Conservation (phyloP, 495 filamentous ascomycete genomes). For the Penicillium crystallinum region DNA sequence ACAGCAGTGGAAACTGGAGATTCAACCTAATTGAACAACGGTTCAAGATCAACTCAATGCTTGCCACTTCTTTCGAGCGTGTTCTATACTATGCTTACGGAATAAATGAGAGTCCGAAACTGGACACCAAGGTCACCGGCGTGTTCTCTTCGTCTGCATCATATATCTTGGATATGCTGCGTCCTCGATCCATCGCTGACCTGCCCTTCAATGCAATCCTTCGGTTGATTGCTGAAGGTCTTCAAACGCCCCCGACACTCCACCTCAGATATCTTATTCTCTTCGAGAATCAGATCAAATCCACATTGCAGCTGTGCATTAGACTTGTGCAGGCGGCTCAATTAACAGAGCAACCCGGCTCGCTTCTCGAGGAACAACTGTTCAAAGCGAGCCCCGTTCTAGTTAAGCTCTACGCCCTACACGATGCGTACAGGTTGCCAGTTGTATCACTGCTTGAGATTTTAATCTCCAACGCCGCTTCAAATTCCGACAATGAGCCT, state of each 20-base stretch:
- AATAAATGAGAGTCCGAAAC: conserved; percentile 54
- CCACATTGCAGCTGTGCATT: conserved; percentile 59
- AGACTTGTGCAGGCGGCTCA: conserved; percentile 65
- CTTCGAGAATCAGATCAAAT: conserved; percentile 57
- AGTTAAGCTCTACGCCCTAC: conserved; percentile 71
- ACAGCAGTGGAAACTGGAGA: conserved; percentile 77
- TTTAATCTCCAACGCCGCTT: conserved; percentile 64
- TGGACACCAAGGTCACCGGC: conserved; percentile 54
- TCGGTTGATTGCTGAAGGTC: conserved; percentile 60
- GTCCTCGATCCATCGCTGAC: conserved; percentile 61
- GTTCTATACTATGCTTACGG: conserved; percentile 68
- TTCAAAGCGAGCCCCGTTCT: conserved; percentile 72
- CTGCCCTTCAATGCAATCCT: conserved; percentile 75
- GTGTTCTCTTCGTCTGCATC: conserved; percentile 63
- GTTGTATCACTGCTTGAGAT: conserved; percentile 66
- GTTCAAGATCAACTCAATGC: conserved; percentile 51
- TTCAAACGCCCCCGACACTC: conserved; percentile 58
- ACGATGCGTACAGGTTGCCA: conserved; percentile 58
- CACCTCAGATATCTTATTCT: conserved; percentile 52
- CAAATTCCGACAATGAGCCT: conserved; percentile 59
- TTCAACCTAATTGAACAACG: conserved; percentile 64
- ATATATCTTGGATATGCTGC: conserved; percentile 70
- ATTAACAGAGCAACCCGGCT: conserved; percentile 53
- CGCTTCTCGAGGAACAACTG: conserved; percentile 67
- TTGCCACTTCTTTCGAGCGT: conserved; percentile 64